A percentile compares a stretch with the other conserved stretches of the same genome.
phyloP scores from a whole-genome alignment of 2,329 filamentous ascomycete genomes.

The Simplicillium sp. region DNA sequence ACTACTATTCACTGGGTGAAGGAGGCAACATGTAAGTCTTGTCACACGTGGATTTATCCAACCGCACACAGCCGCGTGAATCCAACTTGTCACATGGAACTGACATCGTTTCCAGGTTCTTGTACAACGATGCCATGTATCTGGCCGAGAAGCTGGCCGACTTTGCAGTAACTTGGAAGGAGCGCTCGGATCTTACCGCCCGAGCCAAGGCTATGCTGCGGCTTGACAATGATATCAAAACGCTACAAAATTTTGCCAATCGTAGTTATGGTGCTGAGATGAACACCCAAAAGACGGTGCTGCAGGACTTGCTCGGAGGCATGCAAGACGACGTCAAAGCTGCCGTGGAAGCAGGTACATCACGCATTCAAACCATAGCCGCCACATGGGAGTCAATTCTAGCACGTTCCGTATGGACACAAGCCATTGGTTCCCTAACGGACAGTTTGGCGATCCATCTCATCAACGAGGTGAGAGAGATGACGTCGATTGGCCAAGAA shows the following conservation, averaged over 20 bases:
- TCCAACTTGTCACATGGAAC: conserved; percentile 1
- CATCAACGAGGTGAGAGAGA: conserved; percentile 51
- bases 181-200: conserved; percentile 38
- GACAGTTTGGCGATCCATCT: conserved; percentile 52
- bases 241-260: conserved; percentile 49
- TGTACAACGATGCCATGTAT: conserved; percentile 60
- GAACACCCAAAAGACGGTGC: conserved; percentile 47
- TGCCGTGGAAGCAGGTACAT: conserved; percentile 42
- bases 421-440: conserved; percentile 50
- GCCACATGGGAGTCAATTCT: conserved; percentile 49
- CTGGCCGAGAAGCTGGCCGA: conserved; percentile 46
- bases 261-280: conserved; percentile 54
- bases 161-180: conserved; percentile 41
- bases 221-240: conserved; percentile 50
- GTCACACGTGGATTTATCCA: not conserved
- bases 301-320: conserved; percentile 52
- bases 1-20: conserved; percentile 57
- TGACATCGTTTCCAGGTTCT: conserved; percentile 32
- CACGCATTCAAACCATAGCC: conserved; percentile 43
- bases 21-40: conserved; percentile 53
- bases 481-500: conserved; percentile 51
- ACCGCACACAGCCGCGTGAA: too few relatives aligned
- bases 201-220: conserved; percentile 45
- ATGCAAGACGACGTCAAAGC: conserved; percentile 45
- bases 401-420: conserved; percentile 51